Evolutionary conservation across 2,329 filamentous ascomycete species (phyloP).

Genomic region (Blumeria graminis): DNA sequence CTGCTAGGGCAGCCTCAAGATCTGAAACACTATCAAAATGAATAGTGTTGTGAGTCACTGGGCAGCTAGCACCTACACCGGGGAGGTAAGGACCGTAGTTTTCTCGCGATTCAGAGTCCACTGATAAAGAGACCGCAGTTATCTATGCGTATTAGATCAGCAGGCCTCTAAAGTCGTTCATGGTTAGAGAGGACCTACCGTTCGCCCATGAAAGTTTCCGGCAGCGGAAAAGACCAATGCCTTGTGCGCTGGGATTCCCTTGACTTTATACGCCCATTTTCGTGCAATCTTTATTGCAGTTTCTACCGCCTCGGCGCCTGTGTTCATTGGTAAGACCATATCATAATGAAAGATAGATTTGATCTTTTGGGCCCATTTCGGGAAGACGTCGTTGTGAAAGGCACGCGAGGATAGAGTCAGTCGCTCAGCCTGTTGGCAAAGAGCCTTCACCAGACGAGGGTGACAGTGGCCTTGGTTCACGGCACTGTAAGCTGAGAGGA

Average conservation of each 20-base stretch:
- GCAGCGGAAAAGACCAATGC: slow-evolving; percentile 63
- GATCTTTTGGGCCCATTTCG: slow-evolving; percentile 81
- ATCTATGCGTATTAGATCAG: slow-evolving; percentile 23
- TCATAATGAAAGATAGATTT: slow-evolving; percentile 79
- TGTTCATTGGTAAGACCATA: slow-evolving; percentile 98
- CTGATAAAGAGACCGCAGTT: slow-evolving; percentile 83
- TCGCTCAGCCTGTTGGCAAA: slow-evolving; percentile 70
- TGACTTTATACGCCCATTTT: slow-evolving; percentile 96
- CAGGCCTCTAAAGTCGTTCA: not conserved
- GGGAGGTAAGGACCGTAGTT: slow-evolving; percentile 95
- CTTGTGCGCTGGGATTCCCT: slow-evolving; percentile 64
- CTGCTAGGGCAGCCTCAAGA: slow-evolving; percentile 54
- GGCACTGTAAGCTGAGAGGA: slow-evolving; percentile 90
- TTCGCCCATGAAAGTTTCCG: slow-evolving; percentile 93
- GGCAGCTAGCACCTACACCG: slow-evolving; percentile 54
- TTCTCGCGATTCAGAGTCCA: slow-evolving; percentile 75
- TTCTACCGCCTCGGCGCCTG: slow-evolving; percentile 86
- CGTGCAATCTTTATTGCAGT: slow-evolving; percentile 87
- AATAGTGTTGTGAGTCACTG: slow-evolving; percentile 53
- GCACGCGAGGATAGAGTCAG: slow-evolving; percentile 82
- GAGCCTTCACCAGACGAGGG: slow-evolving; percentile 75
- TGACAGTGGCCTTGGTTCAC: slow-evolving; percentile 98
- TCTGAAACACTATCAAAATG: slow-evolving; percentile 65
- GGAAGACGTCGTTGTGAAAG: slow-evolving; percentile 97
- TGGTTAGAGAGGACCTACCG: slow-evolving; percentile 29